phyloP scores from a whole-genome alignment of 371 early-diverging fungal species.

The Mucor piriformis region DNA sequence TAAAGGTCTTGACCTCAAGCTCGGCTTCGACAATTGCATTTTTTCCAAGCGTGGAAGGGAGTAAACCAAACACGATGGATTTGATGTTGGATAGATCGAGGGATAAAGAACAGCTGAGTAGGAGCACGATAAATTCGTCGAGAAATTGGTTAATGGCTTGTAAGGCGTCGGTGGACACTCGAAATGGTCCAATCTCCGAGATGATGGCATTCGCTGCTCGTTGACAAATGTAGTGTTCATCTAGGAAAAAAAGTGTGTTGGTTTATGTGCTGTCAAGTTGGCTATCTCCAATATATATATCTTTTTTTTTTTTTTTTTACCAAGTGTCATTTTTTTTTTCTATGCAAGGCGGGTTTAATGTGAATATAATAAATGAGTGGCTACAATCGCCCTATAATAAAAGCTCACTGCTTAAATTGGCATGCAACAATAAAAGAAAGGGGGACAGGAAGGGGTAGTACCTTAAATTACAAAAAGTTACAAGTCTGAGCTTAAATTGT shows the following conservation, averaged over 20 bases:
- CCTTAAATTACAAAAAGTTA: too few species aligned
- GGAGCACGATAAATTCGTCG: slow-evolving; percentile 61
- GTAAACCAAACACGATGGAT: slow-evolving; percentile 47
- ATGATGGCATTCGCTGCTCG: slow-evolving; percentile 72
- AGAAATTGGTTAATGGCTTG: slow-evolving; percentile 65
- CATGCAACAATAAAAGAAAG: too few species aligned
- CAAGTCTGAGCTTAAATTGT: background rate
- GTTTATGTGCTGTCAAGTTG: too few species aligned
- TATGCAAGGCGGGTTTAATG: too few species aligned
- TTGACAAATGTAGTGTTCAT: slow-evolving; percentile 67
- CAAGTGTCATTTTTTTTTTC: too few species aligned
- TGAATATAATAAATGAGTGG: too few species aligned
- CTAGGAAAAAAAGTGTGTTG: slow-evolving; percentile 9
- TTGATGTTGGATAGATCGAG: slow-evolving; percentile 62
- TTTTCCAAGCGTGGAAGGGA: slow-evolving; percentile 65
- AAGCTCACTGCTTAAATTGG: too few species aligned
- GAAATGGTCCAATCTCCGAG: slow-evolving; percentile 63
- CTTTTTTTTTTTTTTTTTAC: too few species aligned
- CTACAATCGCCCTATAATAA: too few species aligned
- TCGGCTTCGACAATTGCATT: slow-evolving; percentile 74
- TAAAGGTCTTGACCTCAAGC: slow-evolving; percentile 65
- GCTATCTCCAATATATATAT: too few species aligned
- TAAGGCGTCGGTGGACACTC: slow-evolving; percentile 65
- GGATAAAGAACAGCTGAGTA: slow-evolving; percentile 56
- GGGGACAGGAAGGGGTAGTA: too few species aligned